Conservation (phyloP, 441 rosid genomes). For the Biscutella laevigata region DNA sequence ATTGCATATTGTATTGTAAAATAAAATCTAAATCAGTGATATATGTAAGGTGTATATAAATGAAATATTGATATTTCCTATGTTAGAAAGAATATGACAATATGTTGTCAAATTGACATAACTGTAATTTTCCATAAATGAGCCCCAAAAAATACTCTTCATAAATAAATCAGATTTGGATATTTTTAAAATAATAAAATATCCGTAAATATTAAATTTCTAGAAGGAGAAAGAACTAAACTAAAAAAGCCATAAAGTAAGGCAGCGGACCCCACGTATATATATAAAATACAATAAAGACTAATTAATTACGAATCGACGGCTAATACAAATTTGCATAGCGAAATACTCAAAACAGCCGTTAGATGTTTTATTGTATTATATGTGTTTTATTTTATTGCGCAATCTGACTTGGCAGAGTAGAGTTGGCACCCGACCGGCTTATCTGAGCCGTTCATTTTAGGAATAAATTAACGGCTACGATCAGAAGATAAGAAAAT, state of each 20-base stretch:
- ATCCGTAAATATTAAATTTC: too few relatives aligned
- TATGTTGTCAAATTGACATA: constrained; percentile 11
- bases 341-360: constrained; percentile 16
- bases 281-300: too few relatives aligned
- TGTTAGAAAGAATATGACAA: too few relatives aligned
- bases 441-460: constrained; percentile 28
- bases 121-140: background rate
- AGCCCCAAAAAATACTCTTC: too few relatives aligned
- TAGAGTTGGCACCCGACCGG: constrained; percentile 63
- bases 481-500: constrained; percentile 19
- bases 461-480: constrained; percentile 20
- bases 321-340: constrained; percentile 25
- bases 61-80: background rate
- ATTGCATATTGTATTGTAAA: too few relatives aligned
- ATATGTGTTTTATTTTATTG: background rate
- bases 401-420: constrained; percentile 26
- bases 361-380: constrained; percentile 25
- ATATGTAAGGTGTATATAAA: too few relatives aligned
- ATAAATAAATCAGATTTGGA: background rate
- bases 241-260: constrained; percentile 7
- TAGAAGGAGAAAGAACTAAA: too few relatives aligned
- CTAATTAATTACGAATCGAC: constrained; percentile 24
- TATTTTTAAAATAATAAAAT: constrained; percentile 5
- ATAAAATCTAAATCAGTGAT: too few relatives aligned
- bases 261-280: too few relatives aligned